A percentile compares a stretch with the other conserved stretches of the same genome.
phyloP scores from a whole-genome alignment of 768 basidiomycete species.

The Tricholomella constricta region DNA sequence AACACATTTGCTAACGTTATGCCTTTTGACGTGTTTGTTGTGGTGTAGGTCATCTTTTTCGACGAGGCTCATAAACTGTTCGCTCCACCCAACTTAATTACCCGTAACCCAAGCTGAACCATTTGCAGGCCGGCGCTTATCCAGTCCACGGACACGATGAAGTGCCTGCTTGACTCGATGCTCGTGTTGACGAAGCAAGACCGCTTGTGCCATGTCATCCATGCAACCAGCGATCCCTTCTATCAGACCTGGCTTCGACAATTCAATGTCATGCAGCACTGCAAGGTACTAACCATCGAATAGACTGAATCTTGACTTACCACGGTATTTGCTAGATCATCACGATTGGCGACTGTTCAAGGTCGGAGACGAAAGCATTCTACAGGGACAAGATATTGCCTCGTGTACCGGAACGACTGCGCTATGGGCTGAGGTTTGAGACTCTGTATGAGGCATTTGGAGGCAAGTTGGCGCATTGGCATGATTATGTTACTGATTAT shows the following conservation, averaged over 20 bases:
- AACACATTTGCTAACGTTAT: neutral
- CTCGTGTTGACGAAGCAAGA: conserved; percentile 88
- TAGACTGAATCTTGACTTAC: neutral
- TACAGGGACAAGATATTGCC: conserved; percentile 66
- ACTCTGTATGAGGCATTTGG: conserved; percentile 78
- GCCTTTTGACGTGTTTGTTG: neutral
- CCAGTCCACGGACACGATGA: conserved; percentile 80
- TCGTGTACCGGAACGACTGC: conserved; percentile 67
- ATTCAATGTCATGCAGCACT: conserved; percentile 80
- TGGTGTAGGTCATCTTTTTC: conserved; percentile 61
- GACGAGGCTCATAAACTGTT: conserved; percentile 87
- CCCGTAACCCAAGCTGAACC: neutral
- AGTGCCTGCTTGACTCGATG: conserved; percentile 82
- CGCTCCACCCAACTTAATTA: conserved; percentile 18
- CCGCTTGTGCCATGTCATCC: conserved; percentile 79
- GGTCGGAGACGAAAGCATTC: conserved; percentile 66
- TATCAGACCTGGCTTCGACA: conserved; percentile 84
- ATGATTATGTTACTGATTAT: conserved; percentile 78
- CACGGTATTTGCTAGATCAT: conserved; percentile 50
- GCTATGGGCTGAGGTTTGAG: conserved; percentile 63
- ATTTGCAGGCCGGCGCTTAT: conserved; percentile 67
- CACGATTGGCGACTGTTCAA: conserved; percentile 79
- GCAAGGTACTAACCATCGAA: conserved; percentile 51
- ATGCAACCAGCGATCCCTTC: conserved; percentile 82
- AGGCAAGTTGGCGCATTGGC: conserved; percentile 82